Conservation (phyloP, 2,329 filamentous ascomycete genomes). For the Diaporthe vaccinii region DNA sequence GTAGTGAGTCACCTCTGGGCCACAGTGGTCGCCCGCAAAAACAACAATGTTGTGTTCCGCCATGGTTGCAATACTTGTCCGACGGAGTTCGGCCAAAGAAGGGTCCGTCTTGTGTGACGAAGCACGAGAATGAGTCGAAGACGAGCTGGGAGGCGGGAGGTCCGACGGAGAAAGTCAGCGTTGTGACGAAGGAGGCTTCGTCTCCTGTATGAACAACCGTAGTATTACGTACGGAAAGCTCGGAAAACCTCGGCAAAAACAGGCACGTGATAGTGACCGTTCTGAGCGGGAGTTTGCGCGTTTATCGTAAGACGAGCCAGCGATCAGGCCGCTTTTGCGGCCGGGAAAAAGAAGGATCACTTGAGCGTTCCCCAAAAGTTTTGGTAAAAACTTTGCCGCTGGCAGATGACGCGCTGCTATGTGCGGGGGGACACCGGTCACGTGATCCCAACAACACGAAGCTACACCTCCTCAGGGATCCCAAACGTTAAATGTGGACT, state of each 20-base stretch:
- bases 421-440: too few relatives aligned
- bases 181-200: constrained; percentile 27
- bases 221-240: constrained; percentile 4
- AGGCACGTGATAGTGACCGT: constrained; percentile 17
- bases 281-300: constrained; percentile 1
- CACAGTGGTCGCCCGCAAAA: constrained; percentile 82
- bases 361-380: too few relatives aligned
- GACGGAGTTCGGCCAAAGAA: constrained; percentile 32
- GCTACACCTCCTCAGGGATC: too few relatives aligned
- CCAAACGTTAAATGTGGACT: too few relatives aligned
- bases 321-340: too few relatives aligned
- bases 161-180: constrained; percentile 32
- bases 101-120: constrained; percentile 36
- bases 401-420: constrained; percentile 2
- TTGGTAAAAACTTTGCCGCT: not conserved
- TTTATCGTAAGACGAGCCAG: too few relatives aligned
- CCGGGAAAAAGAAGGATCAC: too few relatives aligned
- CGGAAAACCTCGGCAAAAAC: not conserved
- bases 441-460: too few relatives aligned
- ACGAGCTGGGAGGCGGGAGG: constrained; percentile 34
- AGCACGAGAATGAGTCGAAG: constrained; percentile 38
- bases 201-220: constrained; percentile 15
- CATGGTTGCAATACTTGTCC: constrained; percentile 60
- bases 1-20: constrained; percentile 74
- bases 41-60: constrained; percentile 79